Evolutionary conservation across 1,284 basidiomycete species (phyloP), one percentile per base, ranked within the genome.

Genomic region (Coniferiporia sulphurascens): DNA sequence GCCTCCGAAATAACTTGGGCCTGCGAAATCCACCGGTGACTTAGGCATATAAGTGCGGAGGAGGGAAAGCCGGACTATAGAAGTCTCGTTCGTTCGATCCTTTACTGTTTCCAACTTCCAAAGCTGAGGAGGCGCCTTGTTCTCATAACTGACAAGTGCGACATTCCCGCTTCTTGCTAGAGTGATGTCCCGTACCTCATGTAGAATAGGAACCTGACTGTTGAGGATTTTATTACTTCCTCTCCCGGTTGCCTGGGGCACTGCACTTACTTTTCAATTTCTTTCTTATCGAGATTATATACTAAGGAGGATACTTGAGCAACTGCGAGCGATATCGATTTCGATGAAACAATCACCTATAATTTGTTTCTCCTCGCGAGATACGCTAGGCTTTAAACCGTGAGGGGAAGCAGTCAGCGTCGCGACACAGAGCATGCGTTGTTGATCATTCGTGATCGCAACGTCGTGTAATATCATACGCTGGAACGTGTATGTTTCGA

Each of bases 1-100:
- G 13, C 89, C 89, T 43, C 88, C 89, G 63, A 91, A 89, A 71
- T 89, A 89, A 69, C 86, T 89, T 13, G 85, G 84, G 1, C 89
- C 89, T 3, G 87, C 84, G 65, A 90, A 89, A 65, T 89, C 86
- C n/a, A 87, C 81, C 13, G 76, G 65, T 4, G 74, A 72, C 66
- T 84, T 87, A 3, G 87, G 85, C 77, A 86, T 81, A 65, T 89
- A 91, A 1, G 84, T 89, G 63, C 89, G 87, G 51, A 85, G 76
- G 53, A 77, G 63, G 7, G 77, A 79, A 7, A 89, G 72, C 48
- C 86, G 77, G 41, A 72, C 72, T 59, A 77, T 64, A 67, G 77
- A 51, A 7, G 64, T 66, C 65, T 72, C 52, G 66, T 75, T 61
- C 71, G 72, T 49, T 56, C 76, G 68, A 59, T 84, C 82, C 67